Evolutionary conservation across 2,329 filamentous ascomycete genomes (phyloP).

Genomic region (Colletotrichum sp.): DNA sequence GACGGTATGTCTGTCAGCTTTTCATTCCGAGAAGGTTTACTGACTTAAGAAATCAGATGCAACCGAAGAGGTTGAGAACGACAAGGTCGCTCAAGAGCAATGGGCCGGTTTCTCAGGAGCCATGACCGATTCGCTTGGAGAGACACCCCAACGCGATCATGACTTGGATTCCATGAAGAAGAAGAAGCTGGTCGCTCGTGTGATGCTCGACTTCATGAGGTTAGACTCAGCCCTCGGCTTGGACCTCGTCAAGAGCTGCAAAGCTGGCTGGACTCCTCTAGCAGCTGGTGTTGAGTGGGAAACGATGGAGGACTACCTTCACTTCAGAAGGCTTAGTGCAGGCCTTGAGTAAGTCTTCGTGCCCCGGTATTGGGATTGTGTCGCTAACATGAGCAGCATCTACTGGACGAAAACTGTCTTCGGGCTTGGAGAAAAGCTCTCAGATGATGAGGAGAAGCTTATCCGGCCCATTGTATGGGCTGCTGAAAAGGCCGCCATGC

Average conservation of each 20-base stretch:
- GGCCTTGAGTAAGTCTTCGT: neutral
- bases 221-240: neutral
- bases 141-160: neutral
- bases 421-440: neutral
- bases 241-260: neutral
- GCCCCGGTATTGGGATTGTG: rapidly evolving
- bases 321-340: neutral
- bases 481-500: neutral
- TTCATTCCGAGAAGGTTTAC: neutral
- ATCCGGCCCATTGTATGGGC: neutral
- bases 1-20: neutral
- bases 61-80: neutral
- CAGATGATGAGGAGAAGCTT: neutral
- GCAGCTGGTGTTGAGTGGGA: neutral
- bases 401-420: neutral
- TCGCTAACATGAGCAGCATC: neutral
- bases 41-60: neutral
- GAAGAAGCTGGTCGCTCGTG: neutral
- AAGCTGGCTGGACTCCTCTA: neutral
- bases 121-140: neutral
- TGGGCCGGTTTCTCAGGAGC: neutral
- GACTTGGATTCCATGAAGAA: neutral
- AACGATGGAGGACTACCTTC: neutral
- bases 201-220: neutral
- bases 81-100: neutral